Evolutionary conservation across 2,329 filamentous ascomycete species (phyloP).

Genomic region (Diaporthe citriasiana): DNA sequence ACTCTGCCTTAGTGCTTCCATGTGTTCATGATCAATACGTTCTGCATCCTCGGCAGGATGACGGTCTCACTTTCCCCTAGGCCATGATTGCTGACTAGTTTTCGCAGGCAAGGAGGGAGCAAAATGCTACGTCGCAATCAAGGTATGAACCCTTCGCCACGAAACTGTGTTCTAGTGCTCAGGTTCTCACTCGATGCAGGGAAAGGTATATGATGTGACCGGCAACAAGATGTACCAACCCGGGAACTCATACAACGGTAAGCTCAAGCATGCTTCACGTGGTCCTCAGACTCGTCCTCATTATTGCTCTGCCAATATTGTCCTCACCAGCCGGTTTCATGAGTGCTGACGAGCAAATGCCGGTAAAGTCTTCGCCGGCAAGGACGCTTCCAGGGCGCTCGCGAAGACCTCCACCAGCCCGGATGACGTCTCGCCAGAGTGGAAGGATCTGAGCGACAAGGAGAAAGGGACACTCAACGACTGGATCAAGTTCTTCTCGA

Average conservation of each 20-base stretch:
- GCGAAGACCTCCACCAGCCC: conserved; percentile 87
- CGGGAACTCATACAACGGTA: conserved; percentile 88
- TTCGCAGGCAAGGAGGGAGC: conserved; percentile 72
- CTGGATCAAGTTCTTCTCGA: conserved; percentile 97
- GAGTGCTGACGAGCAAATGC: not conserved
- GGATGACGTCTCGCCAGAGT: conserved; percentile 87
- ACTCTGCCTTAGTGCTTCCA: not conserved
- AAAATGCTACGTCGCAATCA: conserved; percentile 78
- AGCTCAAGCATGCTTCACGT: conserved; percentile 48
- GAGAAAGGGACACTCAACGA: conserved; percentile 88
- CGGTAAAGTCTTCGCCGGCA: conserved; percentile 89
- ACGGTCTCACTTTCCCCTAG: not conserved
- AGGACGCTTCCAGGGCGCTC: conserved; percentile 93
- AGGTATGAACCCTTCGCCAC: conserved; percentile 63
- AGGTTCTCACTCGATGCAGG: conserved; percentile 66
- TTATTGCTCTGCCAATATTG: not conserved
- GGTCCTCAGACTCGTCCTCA: too few relatives aligned
- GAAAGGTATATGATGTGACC: conserved; percentile 93
- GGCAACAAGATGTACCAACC: conserved; percentile 89
- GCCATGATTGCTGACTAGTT: not conserved
- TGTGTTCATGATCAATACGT: not conserved
- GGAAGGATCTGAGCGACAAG: conserved; percentile 85
- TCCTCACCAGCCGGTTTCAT: not conserved
- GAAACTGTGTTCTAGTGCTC: conserved; percentile 63
- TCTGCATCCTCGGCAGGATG: not conserved